These are phyloP conservation scores for Penicillium sp. DNA, from an alignment of 2,329 filamentous ascomycete species.

Conservation along the genomic window DNA sequence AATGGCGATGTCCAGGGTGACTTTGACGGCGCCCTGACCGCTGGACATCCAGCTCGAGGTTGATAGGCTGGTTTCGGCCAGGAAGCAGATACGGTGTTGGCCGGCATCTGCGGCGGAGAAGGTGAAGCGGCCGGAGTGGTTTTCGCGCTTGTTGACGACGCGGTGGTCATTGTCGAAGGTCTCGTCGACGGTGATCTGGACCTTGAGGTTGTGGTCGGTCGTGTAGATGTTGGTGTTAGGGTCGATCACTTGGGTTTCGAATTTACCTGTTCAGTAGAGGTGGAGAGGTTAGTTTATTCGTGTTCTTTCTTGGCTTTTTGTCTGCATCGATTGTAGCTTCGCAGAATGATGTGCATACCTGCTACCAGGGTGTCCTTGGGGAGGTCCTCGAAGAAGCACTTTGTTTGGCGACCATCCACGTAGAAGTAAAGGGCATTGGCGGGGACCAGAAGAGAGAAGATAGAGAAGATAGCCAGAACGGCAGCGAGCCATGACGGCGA, in stretches of 20 bases:
- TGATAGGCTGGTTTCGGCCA: constrained; percentile 74
- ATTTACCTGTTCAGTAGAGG: constrained; percentile 67
- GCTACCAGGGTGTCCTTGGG: constrained; percentile 97
- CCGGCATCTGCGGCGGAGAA: constrained; percentile 95
- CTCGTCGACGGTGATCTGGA: constrained; percentile 94
- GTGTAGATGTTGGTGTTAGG: constrained; percentile 70
- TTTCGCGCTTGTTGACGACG: constrained; percentile 84
- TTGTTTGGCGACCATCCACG: constrained; percentile 81
- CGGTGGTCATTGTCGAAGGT: constrained; percentile 98
- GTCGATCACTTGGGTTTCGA: constrained; percentile 84
- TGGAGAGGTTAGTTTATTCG: not conserved
- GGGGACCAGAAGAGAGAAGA: constrained; percentile 65
- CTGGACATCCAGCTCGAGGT: constrained; percentile 74
- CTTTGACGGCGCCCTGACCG: constrained; percentile 76
- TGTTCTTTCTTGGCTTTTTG: not conserved
- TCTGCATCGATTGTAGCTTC: not conserved
- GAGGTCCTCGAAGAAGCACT: constrained; percentile 98
- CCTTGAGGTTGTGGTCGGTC: constrained; percentile 75
- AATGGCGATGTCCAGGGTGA: constrained; percentile 89
- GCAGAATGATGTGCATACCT: constrained; percentile 58
- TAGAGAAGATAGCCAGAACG: constrained; percentile 67
- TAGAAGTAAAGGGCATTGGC: constrained; percentile 93
- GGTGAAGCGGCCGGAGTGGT: constrained; percentile 81
- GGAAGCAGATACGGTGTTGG: constrained; percentile 95
- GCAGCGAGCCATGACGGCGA: constrained; percentile 48